Evolutionary conservation across 345 rosid genomes (phyloP), one percentile per base, ranked within the genome.

Genomic region (Trapa incisa): DNA sequence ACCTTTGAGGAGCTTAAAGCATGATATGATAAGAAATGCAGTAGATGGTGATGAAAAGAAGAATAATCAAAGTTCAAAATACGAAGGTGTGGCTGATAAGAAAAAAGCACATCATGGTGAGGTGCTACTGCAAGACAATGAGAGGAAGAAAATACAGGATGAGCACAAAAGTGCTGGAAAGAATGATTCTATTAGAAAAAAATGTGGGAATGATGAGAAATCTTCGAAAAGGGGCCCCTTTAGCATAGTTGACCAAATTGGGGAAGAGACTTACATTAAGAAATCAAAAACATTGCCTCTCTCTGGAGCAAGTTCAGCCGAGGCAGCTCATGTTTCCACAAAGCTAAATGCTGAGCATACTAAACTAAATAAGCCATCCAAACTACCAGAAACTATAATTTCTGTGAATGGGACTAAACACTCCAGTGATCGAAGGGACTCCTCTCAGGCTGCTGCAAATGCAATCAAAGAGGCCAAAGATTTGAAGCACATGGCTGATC

Each of bases 401-500:
- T 67, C 72, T 67, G 76, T 74, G 53, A 83, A 74, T 77, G 93
- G 89, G 57, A 65, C 71, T 75, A 84, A 75, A 66, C 80, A 74
- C 11, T 72, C 39, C 65, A 75, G 78, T 80, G 69, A 76, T n/a
- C 86, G 80, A 81, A 89, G 80, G 80, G 99, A 91, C 43, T 75
- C 82, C 35, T 72, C 75, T 71, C 97, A 83, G 70, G 79, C 84
- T 63, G 96, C 94, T 62, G 84, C 67, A 32, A 84, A 76, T 79
- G 92, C 87, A 52, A 37, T 95, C 75, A 91, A 86, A 87, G 99
- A 95, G 78, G 99, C 96, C 45, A 91, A 73, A 85, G 90, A 78
- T 85, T 79, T 95, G 53, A 95, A 95, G 80, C 99, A 95, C 78
- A 50, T 79, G 72, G 99, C 96, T 76, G 99, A 95, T 81, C 99